phyloP scores from a whole-genome alignment of 1,139 yeast genomes.

The Suhomyces kunorum region DNA sequence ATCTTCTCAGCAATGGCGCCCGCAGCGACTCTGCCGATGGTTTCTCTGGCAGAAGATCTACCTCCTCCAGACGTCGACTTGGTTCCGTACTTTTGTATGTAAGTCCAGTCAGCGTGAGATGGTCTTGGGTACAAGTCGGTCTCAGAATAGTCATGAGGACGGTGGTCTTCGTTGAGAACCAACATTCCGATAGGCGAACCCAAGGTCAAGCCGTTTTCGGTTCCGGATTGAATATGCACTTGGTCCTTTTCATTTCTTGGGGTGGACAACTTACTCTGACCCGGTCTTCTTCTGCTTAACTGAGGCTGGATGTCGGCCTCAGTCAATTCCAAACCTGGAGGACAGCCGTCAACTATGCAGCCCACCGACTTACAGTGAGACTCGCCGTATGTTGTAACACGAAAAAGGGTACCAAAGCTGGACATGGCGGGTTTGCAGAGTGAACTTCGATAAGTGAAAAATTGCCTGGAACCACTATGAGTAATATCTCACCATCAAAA shows the following conservation, averaged over 20 bases:
- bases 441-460: conserved; percentile 6
- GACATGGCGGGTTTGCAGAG: conserved; percentile 34
- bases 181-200: conserved; percentile 97
- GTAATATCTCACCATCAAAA: conserved; percentile 8
- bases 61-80: conserved; percentile 98
- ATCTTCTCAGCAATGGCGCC: conserved; percentile 98
- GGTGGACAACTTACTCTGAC: conserved; percentile 87
- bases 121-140: conserved; percentile 97
- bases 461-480: conserved; percentile 13
- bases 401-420: conserved; percentile 46
- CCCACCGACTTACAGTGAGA: conserved; percentile 99
- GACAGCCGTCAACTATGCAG: conserved; percentile 97
- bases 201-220: conserved; percentile 84
- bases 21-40: conserved; percentile 98
- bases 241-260: conserved; percentile 94
- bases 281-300: conserved; percentile 95
- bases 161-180: conserved; percentile 90
- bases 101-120: conserved; percentile 96
- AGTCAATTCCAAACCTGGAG: conserved; percentile 85
- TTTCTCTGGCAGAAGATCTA: conserved; percentile 94
- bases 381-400: conserved; percentile 95
- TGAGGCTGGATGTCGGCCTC: conserved; percentile 95
- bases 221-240: conserved; percentile 92
- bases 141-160: conserved; percentile 94
- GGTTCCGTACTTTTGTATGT: conserved; percentile 83